Base-by-base conservation (phyloP, 1,139 yeast genomes). In the Meyerozyma guilliermondii region DNA sequence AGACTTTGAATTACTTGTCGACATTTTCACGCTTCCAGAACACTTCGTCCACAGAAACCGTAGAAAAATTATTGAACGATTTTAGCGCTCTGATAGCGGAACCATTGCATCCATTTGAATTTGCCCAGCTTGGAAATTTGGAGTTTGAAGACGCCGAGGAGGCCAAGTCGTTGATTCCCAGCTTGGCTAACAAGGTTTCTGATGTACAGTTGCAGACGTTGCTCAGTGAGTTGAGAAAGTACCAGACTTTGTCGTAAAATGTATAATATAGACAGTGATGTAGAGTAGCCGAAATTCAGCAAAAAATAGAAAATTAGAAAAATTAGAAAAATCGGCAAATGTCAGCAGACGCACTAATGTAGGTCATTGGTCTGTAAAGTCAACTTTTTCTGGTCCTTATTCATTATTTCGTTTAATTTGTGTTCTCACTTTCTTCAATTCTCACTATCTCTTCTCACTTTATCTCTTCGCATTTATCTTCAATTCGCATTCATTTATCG, bases 111-210 rank as follows among this genome's bases (percentile, higher is more conserved):
- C 98, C 98, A 2, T 94, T 92, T 62, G 99, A 92, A 65, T 74
- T 88, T 43, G 96, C 98, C 0, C 98, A 92, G 65, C 72, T 92
- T 48, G 96, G 98, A 0, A 87, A 95, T 2, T 72, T 92, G 50
- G 88, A 94, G 35, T 91, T 97, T 65, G 98, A 92, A 59, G 98
- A 92, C 52, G 91, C 96, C 6, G 98, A 92, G 58, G 99, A 92
- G 68, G 98, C 98, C 27, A 87, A 89, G 65, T 87, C 96, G 23
- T 73, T 92, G 57, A 84, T 92, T 48, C 97, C 99, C 39, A 85
- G 95, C 63, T 73, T 92, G 57, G 75, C 80, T 16, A 77, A 74
- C 50, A 91, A 91, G 62, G 89, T 87, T 39, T 78, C 87, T 6
- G 96, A 89, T 52, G 87, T 86, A 39, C 97, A 91, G 58, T 70